These are phyloP conservation scores for Epichloe scottii DNA, from an alignment of 2,329 filamentous ascomycete species.

Conservation along the genomic window DNA sequence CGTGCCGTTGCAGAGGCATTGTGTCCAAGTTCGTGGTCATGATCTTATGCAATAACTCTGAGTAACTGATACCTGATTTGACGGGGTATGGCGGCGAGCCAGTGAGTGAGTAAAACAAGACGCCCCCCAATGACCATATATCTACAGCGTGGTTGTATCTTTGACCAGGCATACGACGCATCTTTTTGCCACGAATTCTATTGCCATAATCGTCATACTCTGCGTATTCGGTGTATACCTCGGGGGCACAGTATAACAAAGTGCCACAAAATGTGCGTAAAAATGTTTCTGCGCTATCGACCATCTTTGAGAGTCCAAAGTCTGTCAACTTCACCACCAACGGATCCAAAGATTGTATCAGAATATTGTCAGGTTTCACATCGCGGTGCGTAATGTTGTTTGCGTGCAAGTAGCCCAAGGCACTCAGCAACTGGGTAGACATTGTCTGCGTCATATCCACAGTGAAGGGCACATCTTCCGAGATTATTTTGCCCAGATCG, in stretches of 20 bases:
- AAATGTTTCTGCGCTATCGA: conserved; percentile 82
- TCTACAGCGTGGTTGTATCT: conserved; percentile 88
- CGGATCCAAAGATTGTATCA: conserved; percentile 62
- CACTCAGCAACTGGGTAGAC: conserved; percentile 64
- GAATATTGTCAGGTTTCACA: conserved; percentile 95
- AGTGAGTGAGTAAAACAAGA: conserved; percentile 78
- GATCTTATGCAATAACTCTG: conserved; percentile 71
- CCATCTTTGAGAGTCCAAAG: conserved; percentile 91
- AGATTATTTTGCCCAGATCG: conserved; percentile 66
- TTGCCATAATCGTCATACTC: conserved; percentile 61
- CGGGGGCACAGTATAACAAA: conserved; percentile 86
- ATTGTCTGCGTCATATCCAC: conserved; percentile 62
- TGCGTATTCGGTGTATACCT: conserved; percentile 71
- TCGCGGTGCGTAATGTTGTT: conserved; percentile 95
- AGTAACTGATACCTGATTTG: conserved; percentile 60
- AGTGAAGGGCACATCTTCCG: conserved; percentile 44
- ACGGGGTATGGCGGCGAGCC: conserved; percentile 71
- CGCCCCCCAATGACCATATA: conserved; percentile 90
- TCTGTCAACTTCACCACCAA: conserved; percentile 85
- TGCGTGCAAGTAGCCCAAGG: conserved; percentile 73
- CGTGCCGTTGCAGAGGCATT: conserved; percentile 42
- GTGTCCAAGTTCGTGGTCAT: conserved; percentile 67
- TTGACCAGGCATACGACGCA: conserved; percentile 43
- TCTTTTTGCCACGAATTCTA: conserved; percentile 48
- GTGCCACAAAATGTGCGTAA: conserved; percentile 95